Evolutionary conservation across 2,329 filamentous ascomycete species (phyloP), one percentile per base, ranked within the genome.

Genomic region (Fusarium praegraminearum): DNA sequence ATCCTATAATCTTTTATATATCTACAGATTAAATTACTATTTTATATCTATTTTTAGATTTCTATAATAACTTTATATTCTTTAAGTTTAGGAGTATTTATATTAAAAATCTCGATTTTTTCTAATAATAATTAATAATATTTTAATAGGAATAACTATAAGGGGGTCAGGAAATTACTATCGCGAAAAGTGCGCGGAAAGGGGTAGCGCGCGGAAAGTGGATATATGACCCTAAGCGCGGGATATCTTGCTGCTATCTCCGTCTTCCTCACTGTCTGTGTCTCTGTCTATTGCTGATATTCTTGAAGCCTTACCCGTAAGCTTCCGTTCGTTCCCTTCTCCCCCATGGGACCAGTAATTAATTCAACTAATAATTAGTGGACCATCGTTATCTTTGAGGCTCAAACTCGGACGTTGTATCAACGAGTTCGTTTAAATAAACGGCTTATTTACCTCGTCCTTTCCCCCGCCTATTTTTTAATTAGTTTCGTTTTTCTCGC

Each of bases 401-500:
- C 49, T 51, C 49, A 51, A 51, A 40, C 28, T 22, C 13, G 26
- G 26, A 0, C 20, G 15, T 35, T 35, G 10, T 13, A 36, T 9
- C 7, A 35, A 36, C 32, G n/a, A 51, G 22, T 38, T 38, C 47
- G n/a, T 51, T 51, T 38, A 26, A 51, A 51, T 38, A 51, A 36
- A 26, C 18, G 28, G 33, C 24, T n/a, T 51, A 51, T 51, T 51
- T 20, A 40, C 33, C 33, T 51, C 35, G n/a, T 20, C 13, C 4
- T 11, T 20, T 51, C 33, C 22, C 47, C 9, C 49, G 22, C 33
- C 36, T 18, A 8, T 11, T 26, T 26, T 50, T 51, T 32, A 20
- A 20, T 44, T 44, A 44, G 44, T 46, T 32, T 28, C 26, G 12
- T 15, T 46, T 26, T 26, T 7, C 3, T 28, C 11, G 18, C 22